A percentile compares a stretch with the other conserved stretches of the same genome.
Conservation (phyloP, 805 yeast genomes). For the Scheffersomyces lignosus region DNA sequence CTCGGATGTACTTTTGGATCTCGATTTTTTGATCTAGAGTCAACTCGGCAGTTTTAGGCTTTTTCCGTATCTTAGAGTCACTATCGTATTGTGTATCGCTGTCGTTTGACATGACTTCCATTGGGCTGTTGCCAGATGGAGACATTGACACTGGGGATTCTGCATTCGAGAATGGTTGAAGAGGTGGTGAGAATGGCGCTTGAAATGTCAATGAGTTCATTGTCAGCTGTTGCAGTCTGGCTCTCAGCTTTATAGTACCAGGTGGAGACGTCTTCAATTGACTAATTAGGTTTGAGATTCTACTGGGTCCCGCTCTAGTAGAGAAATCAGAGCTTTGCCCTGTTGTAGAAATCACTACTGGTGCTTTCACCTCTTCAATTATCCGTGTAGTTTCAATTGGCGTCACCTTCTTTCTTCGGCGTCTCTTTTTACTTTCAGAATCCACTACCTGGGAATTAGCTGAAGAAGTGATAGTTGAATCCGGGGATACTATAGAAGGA, state of each 20-base stretch:
- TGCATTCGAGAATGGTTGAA: slow-evolving; percentile 3
- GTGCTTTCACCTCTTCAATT: no score
- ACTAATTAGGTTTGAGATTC: slow-evolving; percentile 11
- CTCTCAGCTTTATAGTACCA: not conserved
- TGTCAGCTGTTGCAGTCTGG: not conserved
- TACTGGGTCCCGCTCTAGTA: slow-evolving; percentile 2
- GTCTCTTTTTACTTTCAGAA: slow-evolving; percentile 8
- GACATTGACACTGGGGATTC: slow-evolving; percentile 7
- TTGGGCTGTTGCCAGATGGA: slow-evolving; percentile 8
- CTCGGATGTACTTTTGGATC: slow-evolving; percentile 59
- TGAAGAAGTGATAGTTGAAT: not conserved
- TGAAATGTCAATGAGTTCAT: not conserved
- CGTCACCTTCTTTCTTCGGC: slow-evolving; percentile 15
- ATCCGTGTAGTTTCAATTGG: no score
- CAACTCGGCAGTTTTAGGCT: slow-evolving; percentile 14
- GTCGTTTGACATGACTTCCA: slow-evolving; percentile 2
- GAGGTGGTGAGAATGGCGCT: not conserved
- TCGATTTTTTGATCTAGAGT: slow-evolving; percentile 48
- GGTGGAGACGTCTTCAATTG: slow-evolving; percentile 8
- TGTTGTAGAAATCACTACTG: not conserved
- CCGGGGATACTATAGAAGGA: not conserved
- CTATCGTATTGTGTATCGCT: slow-evolving; percentile 8
- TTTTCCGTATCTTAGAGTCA: slow-evolving; percentile 4
- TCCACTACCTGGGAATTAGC: not conserved
- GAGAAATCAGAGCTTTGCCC: not conserved